Evolutionary conservation across 2,329 filamentous ascomycete species (phyloP).

Genomic region (Fusarium sp.): DNA sequence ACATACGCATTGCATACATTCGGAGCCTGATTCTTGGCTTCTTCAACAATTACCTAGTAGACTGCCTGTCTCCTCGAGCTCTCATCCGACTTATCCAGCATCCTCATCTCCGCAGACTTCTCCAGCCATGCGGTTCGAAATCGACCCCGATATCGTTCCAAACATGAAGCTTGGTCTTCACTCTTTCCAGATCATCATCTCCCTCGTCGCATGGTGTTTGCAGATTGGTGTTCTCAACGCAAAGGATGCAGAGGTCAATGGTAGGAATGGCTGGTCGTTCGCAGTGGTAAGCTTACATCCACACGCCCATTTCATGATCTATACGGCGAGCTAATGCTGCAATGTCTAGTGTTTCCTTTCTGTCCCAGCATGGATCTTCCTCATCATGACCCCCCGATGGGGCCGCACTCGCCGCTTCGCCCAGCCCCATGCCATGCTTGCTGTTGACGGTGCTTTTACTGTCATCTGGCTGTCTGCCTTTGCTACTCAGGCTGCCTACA

Average conservation of each 20-base stretch:
- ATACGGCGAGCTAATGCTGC: conserved; percentile 9
- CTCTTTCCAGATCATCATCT: conserved; percentile 64
- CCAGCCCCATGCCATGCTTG: conserved; percentile 70
- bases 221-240: conserved; percentile 69
- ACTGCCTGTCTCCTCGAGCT: background rate
- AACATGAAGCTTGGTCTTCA: conserved; percentile 68
- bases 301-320: too few species aligned
- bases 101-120: background rate
- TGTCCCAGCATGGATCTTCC: conserved; percentile 72
- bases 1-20: conserved; percentile 8
- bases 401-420: conserved; percentile 70
- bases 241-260: conserved; percentile 61
- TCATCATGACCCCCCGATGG: conserved; percentile 73
- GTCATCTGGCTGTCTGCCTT: conserved; percentile 76
- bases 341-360: conserved; percentile 70
- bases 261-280: conserved; percentile 72
- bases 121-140: conserved; percentile 59
- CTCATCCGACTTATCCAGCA: background rate
- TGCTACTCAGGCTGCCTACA: conserved; percentile 72
- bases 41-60: background rate
- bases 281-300: conserved; percentile 62
- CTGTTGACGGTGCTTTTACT: conserved; percentile 66
- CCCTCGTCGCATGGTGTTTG: conserved; percentile 67
- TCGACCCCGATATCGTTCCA: conserved; percentile 66
- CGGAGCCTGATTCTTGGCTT: conserved; percentile 6